Evolutionary conservation across 768 basidiomycete species (phyloP), one percentile per base, ranked within the genome.

Genomic region (Lenzites betulinus): DNA sequence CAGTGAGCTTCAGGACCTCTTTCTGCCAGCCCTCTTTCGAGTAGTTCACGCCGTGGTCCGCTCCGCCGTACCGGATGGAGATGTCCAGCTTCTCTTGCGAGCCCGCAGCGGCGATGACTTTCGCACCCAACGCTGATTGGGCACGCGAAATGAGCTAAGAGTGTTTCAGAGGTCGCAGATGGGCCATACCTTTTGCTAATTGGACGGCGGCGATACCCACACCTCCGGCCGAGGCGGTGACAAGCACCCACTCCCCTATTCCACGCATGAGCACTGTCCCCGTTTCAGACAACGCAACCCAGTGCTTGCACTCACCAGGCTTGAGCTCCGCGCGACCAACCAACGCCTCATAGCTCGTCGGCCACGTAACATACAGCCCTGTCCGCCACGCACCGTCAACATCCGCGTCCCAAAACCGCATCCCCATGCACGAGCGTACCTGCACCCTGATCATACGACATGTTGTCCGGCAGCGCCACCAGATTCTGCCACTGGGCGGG

Each of bases 221-320:
- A 13, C 95, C 96, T 3, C 96, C 96, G 1, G 95, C 96, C n/a
- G 92, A 92, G 7, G 95, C 96, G 51, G 93, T 93, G 4, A 98
- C 88, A 2, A 99, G 84, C 3, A 97, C 84, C 84, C 89, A 94
- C 76, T 98, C 96, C 22, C 90, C 91, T 90, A 42, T 3, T 4
- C 15, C n/a, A 3, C 11, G 26, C 15, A 13, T 43, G 18, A 55
- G 35, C 42, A 53, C n/a, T 9, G 13, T 30, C 4, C 20, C 15
- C 16, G 2, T 9, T 1, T 2, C 15, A 7, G 22, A n/a, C 1
- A 22, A 18, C 9, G 7, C 18, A 6, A 20, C n/a, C 30, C 15
- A n/a, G n/a, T n/a, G n/a, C n/a, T n/a, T n/a, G n/a, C 20, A 68
- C 78, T 49, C 38, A 87, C 92, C 94, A 54, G 84, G 75, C 69